Base-by-base conservation (phyloP, 2,329 filamentous ascomycete species). In the Dothistroma septosporum region DNA sequence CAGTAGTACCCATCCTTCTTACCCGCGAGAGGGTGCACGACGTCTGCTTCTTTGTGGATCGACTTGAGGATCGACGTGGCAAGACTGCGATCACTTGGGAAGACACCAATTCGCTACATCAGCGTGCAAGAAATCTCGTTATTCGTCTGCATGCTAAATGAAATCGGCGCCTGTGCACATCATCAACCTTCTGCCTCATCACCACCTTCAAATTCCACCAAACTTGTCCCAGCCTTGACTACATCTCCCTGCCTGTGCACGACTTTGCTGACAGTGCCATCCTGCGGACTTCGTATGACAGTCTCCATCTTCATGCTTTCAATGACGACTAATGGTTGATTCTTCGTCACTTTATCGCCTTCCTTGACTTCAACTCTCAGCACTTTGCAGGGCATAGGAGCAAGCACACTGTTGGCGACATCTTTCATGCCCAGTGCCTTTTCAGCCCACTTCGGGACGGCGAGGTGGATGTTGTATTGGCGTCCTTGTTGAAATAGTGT, bases 371-470 rank as follows among this genome's bases (percentile, higher is more conserved):
- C 90, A 53, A 97, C 94, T 66, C 91, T 86, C 63, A 99, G 78
- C 28, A 99, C 88, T 78, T 97, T 97, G 78, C 94, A 97, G 1
- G 94, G 94, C 94, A 99, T 99, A 0, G 94, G 94, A 22, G 94
- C 91, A 24, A 90, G 82, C 1, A 97, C 91, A 57, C 89, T 94
- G 61, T 93, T 92, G 7, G 87, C 82, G 0, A 84, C 83, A 71
- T 96, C 91, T 74, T 91, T 92, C 64, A 90, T 78, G 0, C 93
- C 92, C 8, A 97, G 80, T 0, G 91, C 92, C 76, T 95, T 93
- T 69, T 92, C 90, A 60, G 89, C 88, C 92, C 92, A 99, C 49
- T 81, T 80, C 0, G 93, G 92, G 49, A 79, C 75, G 0, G 81
- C 78, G 22, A 85, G 75, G 10, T 77, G 75, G 4, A 89, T 75